Evolutionary conservation across 2,329 filamentous ascomycete genomes (phyloP), one percentile per base, ranked within the genome.

Genomic region (Penicillium aurantiogriseum): DNA sequence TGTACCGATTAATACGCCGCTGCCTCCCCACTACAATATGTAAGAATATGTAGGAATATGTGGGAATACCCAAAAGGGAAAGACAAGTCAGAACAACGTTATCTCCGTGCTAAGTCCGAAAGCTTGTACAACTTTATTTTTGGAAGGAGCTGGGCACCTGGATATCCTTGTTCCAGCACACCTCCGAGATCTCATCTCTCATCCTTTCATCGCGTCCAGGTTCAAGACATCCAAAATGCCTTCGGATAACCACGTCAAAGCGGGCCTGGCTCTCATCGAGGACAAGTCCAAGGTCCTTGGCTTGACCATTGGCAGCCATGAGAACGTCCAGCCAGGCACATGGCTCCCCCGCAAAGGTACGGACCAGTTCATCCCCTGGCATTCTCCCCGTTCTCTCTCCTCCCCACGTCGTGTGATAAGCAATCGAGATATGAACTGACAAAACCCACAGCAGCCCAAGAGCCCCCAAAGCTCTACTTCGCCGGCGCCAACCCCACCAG

Each of bases 261-360:
- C 51, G 5, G 67, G 58, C 31, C 51, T 72, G 33, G 55, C 65
- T 21, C 63, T 69, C 36, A 67, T 70, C 50, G 60, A 73, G 44
- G 71, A 76, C 44, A 56, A 63, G 13, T 68, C 72, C 43, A 75
- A 74, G 48, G 25, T 73, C 15, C 63, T 76, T 4, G 67, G 65
- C n/a, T 50, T 76, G 45, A 68, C 46, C 11, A 48, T 74, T 19
- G 67, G 67, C n/a, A 55, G 47, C 8, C 60, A 71, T 13, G 45
- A 63, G 27, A 62, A 63, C 35, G 62, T 74, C 45, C 63, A 66
- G 27, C 67, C 72, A 6, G 71, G 71, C 17, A 58, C 68, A 21
- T 71, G 68, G 17, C 64, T 76, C 19, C 67, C 71, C 17, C 70
- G 67, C 57, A 66, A 63, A 10, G 68, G 74, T 74, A 57, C 11